phyloP scores from a whole-genome alignment of 2,329 filamentous ascomycete species.

The Hypocreales sp. region DNA sequence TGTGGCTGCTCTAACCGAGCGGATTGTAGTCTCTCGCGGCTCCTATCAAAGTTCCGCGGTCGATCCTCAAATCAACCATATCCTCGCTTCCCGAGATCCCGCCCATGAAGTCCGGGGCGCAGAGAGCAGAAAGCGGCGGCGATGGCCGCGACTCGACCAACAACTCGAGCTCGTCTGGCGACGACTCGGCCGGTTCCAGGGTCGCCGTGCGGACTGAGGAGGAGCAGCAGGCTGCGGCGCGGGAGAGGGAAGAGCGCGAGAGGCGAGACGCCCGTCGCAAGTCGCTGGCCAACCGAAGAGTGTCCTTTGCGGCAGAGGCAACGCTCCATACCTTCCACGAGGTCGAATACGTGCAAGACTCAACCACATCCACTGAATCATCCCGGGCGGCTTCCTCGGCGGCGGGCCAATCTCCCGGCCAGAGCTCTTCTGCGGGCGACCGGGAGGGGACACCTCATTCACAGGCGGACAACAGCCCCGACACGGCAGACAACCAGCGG shows the following conservation, averaged over 20 bases:
- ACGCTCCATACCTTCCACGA: slow-evolving; percentile 96
- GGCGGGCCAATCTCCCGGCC: slow-evolving; percentile 13
- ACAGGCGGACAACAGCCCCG: slow-evolving; percentile 38
- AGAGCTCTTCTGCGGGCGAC: slow-evolving; percentile 17
- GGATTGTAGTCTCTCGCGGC: slow-evolving; percentile 36
- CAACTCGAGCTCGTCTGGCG: slow-evolving; percentile 5
- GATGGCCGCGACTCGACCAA: slow-evolving; percentile 3
- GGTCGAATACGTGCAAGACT: slow-evolving; percentile 76
- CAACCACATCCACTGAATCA: slow-evolving; percentile 64
- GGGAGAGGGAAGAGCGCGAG: slow-evolving; percentile 56
- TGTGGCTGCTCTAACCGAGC: slow-evolving; percentile 4
- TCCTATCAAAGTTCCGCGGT: slow-evolving; percentile 37
- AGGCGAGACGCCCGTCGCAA: slow-evolving; percentile 81
- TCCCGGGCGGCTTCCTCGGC: slow-evolving; percentile 57
- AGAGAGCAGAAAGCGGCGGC: not conserved
- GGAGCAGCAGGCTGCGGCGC: slow-evolving; percentile 52
- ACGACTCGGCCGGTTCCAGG: slow-evolving; percentile 29
- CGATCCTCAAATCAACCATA: slow-evolving; percentile 71
- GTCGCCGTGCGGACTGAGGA: slow-evolving; percentile 54
- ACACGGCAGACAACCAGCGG: slow-evolving; percentile 49
- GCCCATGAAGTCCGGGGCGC: slow-evolving; percentile 32
- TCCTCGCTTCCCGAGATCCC: slow-evolving; percentile 52
- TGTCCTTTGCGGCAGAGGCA: slow-evolving; percentile 94
- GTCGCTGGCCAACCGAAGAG: slow-evolving; percentile 79
- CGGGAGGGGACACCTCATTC: slow-evolving; percentile 43